Evolutionary conservation across 345 rosid genomes (phyloP).

Genomic region (Mallotus nudiflorus): DNA sequence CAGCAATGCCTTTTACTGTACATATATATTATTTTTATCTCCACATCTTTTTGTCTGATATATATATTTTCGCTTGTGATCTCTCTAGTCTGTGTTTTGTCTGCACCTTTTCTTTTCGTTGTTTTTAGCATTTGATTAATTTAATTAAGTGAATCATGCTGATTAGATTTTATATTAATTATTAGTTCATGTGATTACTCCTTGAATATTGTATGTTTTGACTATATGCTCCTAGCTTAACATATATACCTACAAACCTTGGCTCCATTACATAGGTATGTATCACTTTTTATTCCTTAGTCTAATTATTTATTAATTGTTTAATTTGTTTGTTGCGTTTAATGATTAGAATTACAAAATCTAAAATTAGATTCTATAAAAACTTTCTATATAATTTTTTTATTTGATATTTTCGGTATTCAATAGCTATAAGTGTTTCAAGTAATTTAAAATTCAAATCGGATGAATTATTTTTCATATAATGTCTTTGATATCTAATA

Average conservation of each 20-base stretch:
- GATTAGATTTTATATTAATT: background rate
- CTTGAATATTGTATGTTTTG: constrained; percentile 6
- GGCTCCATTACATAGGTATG: background rate
- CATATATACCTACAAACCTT: background rate
- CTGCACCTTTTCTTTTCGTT: background rate
- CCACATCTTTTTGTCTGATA: background rate
- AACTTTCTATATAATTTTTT: too few relatives aligned
- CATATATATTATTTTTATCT: background rate
- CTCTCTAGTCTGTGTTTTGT: constrained; percentile 2
- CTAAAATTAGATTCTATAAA: too few relatives aligned
- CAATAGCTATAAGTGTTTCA: too few relatives aligned
- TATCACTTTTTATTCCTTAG: background rate
- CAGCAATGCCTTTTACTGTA: background rate
- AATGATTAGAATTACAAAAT: too few relatives aligned
- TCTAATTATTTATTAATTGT: too few relatives aligned
- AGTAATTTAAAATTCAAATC: too few relatives aligned
- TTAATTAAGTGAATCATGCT: too few relatives aligned
- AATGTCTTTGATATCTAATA: too few relatives aligned
- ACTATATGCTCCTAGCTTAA: background rate
- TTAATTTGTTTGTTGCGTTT: too few relatives aligned
- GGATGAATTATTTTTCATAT: too few relatives aligned
- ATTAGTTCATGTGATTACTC: constrained; percentile 7
- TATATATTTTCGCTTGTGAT: constrained; percentile 2
- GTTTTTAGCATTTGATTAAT: background rate
- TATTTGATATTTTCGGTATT: too few relatives aligned